A percentile compares a stretch with the other conserved stretches of the same genome.
Conservation (phyloP, 2,329 filamentous ascomycete genomes). For the Alternaria triticina region DNA sequence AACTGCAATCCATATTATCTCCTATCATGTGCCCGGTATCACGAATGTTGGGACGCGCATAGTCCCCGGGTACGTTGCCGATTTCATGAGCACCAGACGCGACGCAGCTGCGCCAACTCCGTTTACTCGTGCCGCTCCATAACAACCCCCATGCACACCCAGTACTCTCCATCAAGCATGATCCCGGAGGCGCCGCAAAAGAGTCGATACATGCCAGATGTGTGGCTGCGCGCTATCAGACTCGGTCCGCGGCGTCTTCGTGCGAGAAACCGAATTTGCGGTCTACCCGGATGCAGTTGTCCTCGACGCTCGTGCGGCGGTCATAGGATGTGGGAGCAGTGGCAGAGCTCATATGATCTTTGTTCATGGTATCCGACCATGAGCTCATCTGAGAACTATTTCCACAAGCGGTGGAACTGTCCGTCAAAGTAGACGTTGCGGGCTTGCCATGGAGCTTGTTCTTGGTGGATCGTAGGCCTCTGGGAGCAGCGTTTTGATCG, state of each 20-base stretch:
- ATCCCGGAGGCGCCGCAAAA: neutral
- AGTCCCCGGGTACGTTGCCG: neutral
- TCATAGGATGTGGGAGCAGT: constrained; percentile 1
- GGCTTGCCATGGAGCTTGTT: constrained; percentile 28
- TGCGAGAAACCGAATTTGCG: constrained; percentile 31
- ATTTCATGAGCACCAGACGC: neutral
- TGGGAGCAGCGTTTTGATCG: constrained; percentile 25
- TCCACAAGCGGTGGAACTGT: constrained; percentile 18
- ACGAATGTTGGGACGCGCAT: neutral
- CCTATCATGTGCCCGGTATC: neutral
- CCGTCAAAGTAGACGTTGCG: constrained; percentile 5
- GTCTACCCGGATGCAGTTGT: constrained; percentile 28
- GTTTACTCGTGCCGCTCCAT: neutral
- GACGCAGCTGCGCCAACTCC: neutral
- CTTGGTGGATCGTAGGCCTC: constrained; percentile 34
- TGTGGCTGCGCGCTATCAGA: neutral
- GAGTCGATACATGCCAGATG: neutral
- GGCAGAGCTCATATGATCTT: constrained; percentile 21
- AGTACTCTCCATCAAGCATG: neutral
- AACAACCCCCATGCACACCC: neutral
- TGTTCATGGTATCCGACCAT: constrained; percentile 22
- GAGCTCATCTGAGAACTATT: constrained; percentile 27
- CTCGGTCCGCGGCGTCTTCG: constrained; percentile 13
- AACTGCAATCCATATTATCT: neutral
- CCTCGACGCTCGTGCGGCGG: constrained; percentile 9